phyloP scores from a whole-genome alignment of 2,329 filamentous ascomycete genomes.

The Scedosporium aurantiacum region DNA sequence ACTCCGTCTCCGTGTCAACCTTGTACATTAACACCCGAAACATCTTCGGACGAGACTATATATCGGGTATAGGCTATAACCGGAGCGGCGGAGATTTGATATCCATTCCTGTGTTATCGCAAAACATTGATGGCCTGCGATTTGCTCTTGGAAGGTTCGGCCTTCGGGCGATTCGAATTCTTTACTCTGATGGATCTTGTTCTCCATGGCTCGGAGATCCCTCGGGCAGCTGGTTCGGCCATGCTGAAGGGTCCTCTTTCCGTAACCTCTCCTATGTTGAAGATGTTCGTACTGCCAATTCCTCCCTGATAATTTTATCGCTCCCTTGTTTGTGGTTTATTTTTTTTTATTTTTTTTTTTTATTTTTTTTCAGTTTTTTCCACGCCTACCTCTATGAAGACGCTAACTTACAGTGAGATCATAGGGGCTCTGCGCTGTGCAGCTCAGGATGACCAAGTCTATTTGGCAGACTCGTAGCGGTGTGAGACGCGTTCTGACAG shows the following conservation, averaged over 20 bases:
- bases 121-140: background rate
- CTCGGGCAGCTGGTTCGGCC: background rate
- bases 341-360: too few relatives aligned
- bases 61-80: background rate
- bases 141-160: slow-evolving; percentile 1
- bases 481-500: background rate
- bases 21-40: background rate
- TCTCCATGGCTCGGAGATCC: background rate
- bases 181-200: background rate
- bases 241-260: background rate
- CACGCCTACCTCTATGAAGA: too few relatives aligned
- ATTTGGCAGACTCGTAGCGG: background rate
- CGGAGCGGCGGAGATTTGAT: background rate
- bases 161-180: background rate
- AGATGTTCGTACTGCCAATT: background rate
- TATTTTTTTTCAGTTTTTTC: too few relatives aligned
- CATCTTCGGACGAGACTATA: background rate
- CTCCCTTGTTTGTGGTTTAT: too few relatives aligned
- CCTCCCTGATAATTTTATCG: too few relatives aligned
- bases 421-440: too few relatives aligned
- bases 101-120: background rate
- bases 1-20: too few relatives aligned
- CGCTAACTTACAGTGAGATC: too few relatives aligned
- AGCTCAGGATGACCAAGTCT: too few relatives aligned
- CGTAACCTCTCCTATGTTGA: background rate